Evolutionary conservation across 345 rosid species (phyloP).

Genomic region (Heritiera littoralis): DNA sequence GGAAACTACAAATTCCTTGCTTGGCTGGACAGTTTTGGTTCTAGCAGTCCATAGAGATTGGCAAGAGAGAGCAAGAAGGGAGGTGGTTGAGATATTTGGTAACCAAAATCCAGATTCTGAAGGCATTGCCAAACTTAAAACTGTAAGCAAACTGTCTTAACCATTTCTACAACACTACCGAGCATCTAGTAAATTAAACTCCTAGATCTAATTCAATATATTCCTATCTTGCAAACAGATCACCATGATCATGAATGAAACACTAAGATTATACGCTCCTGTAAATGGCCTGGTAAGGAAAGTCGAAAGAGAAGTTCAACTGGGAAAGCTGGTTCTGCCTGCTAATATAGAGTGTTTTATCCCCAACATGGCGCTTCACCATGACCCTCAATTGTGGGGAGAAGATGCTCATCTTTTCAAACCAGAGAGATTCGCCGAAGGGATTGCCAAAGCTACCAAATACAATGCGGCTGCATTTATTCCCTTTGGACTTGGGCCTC

Average conservation of each 20-base stretch:
- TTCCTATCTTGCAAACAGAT: slow-evolving; percentile 20
- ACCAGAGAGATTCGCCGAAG: slow-evolving; percentile 47
- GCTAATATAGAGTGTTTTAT: slow-evolving; percentile 25
- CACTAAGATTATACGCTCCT: slow-evolving; percentile 44
- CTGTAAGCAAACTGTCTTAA: slow-evolving; percentile 27
- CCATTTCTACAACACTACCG: background rate
- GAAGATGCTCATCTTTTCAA: slow-evolving; percentile 38
- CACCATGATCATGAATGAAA: slow-evolving; percentile 32
- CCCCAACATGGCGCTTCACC: slow-evolving; percentile 30
- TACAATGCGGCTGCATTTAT: slow-evolving; percentile 35
- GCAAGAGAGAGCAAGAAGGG: slow-evolving; percentile 46
- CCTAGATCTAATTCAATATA: background rate
- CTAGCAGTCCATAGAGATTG: slow-evolving; percentile 41
- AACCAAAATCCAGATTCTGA: slow-evolving; percentile 34
- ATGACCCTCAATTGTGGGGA: slow-evolving; percentile 43
- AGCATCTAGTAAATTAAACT: background rate
- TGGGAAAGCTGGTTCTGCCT: slow-evolving; percentile 38
- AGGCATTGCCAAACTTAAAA: slow-evolving; percentile 37
- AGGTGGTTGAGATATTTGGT: slow-evolving; percentile 36
- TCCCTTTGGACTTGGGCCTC: slow-evolving; percentile 45
- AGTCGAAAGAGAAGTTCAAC: slow-evolving; percentile 23
- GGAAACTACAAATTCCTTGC: slow-evolving; percentile 35
- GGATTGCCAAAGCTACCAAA: slow-evolving; percentile 46
- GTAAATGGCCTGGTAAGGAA: slow-evolving; percentile 7
- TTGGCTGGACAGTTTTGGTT: slow-evolving; percentile 41